phyloP scores from a whole-genome alignment of 768 basidiomycete genomes.

The Multifurca ochricompacta region DNA sequence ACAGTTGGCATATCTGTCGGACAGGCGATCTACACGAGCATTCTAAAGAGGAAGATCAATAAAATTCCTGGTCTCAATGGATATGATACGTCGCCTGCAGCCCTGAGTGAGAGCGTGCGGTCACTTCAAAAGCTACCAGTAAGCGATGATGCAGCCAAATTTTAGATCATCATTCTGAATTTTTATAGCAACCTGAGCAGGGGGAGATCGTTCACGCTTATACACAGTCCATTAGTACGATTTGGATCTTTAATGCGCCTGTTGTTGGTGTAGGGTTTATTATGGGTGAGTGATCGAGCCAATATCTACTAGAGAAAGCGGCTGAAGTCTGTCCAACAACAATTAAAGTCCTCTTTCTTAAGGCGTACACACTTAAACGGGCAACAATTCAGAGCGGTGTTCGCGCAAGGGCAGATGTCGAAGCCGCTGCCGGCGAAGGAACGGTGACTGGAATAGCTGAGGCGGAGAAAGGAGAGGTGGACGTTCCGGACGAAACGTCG shows the following conservation, averaged over 20 bases:
- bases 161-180: background rate
- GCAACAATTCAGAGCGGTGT: constrained; percentile 14
- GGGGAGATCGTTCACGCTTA: constrained; percentile 33
- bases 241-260: constrained; percentile 35
- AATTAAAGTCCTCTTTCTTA: constrained; percentile 30
- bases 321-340: background rate
- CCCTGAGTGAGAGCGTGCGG: constrained; percentile 26
- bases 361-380: constrained; percentile 31
- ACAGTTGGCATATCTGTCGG: constrained; percentile 69
- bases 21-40: constrained; percentile 59
- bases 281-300: constrained; percentile 21
- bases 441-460: background rate
- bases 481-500: constrained; percentile 7
- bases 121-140: constrained; percentile 23
- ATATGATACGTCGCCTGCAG: constrained; percentile 21
- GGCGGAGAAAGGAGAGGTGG: background rate
- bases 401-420: constrained; percentile 22
- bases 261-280: constrained; percentile 28
- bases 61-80: constrained; percentile 17
- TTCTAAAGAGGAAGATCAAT: constrained; percentile 27
- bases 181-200: constrained; percentile 25
- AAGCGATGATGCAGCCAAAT: background rate
- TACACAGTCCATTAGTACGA: constrained; percentile 30
- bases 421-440: constrained; percentile 3
- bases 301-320: background rate